A percentile compares a stretch with the other conserved stretches of the same genome.
These are phyloP conservation scores for Termitomyces sp. DNA, from an alignment of 768 basidiomycete species.

Conservation along the genomic window DNA sequence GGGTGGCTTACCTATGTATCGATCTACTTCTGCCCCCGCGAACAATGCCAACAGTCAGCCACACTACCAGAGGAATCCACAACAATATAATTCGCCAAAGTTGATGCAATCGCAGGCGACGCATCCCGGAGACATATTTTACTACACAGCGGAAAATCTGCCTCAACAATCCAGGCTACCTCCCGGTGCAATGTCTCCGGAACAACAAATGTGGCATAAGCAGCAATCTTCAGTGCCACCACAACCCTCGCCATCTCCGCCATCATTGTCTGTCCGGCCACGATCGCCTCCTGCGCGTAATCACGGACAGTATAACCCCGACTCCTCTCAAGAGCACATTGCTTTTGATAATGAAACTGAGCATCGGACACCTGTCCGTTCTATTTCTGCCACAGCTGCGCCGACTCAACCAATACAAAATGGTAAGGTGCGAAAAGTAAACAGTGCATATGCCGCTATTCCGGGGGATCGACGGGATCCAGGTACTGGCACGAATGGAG, in stretches of 20 bases:
- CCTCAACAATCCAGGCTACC: slow-evolving; percentile 39
- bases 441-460: slow-evolving; percentile 56
- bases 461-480: slow-evolving; percentile 29
- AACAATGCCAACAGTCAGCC: slow-evolving; percentile 21
- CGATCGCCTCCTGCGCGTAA: slow-evolving; percentile 45
- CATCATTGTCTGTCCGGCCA: slow-evolving; percentile 32
- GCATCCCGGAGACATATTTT: slow-evolving; percentile 27
- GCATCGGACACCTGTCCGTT: slow-evolving; percentile 53
- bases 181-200: slow-evolving; percentile 59
- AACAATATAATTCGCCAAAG: slow-evolving; percentile 18
- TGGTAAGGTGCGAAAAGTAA: slow-evolving; percentile 57
- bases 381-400: slow-evolving; percentile 61
- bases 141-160: slow-evolving; percentile 28
- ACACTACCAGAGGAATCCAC: slow-evolving; percentile 24
- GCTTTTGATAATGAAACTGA: slow-evolving; percentile 16
- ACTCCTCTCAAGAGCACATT: slow-evolving; percentile 30
- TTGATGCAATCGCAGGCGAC: slow-evolving; percentile 22
- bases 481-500: slow-evolving; percentile 26
- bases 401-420: slow-evolving; percentile 33
- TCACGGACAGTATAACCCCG: slow-evolving; percentile 23
- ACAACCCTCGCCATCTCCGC: slow-evolving; percentile 20
- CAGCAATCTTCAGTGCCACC: slow-evolving; percentile 21
- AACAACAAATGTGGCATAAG: slow-evolving; percentile 25
- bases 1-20: slow-evolving; percentile 16
- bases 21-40: slow-evolving; percentile 19